phyloP scores from a whole-genome alignment of 371 early-diverging fungal genomes.

The Mucor irregularis region DNA sequence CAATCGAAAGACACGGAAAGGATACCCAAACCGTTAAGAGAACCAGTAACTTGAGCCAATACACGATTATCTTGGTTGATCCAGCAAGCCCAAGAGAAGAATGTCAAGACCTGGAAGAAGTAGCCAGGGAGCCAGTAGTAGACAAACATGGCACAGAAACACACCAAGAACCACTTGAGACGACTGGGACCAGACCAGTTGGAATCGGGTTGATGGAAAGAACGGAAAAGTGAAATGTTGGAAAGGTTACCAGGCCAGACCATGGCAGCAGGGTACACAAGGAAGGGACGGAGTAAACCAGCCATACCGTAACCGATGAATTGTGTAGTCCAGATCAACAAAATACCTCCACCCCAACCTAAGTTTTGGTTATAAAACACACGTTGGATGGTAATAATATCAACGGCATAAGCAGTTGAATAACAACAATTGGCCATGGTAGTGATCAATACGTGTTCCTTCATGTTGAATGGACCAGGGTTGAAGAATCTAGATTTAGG shows the following conservation, averaged over 20 bases:
- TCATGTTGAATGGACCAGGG: conserved; percentile 85
- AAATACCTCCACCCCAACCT: conserved; percentile 59
- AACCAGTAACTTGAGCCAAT: conserved; percentile 63
- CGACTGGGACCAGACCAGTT: conserved; percentile 54
- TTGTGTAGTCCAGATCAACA: conserved; percentile 72
- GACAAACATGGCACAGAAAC: conserved; percentile 55
- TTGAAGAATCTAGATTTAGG: conserved; percentile 63
- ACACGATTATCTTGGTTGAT: conserved; percentile 59
- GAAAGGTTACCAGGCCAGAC: conserved; percentile 82
- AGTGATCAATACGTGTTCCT: conserved; percentile 83
- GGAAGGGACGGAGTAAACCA: conserved; percentile 71
- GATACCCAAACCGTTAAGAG: conserved; percentile 67
- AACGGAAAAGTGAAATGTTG: conserved; percentile 70
- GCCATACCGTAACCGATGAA: conserved; percentile 84
- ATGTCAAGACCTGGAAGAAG: conserved; percentile 68
- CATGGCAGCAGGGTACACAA: conserved; percentile 87
- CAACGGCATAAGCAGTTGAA: conserved; percentile 71
- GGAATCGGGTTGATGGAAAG: conserved; percentile 62
- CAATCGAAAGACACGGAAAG: conserved; percentile 75
- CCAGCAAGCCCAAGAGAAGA: conserved; percentile 77
- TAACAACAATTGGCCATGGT: conserved; percentile 60
- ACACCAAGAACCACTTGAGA: conserved; percentile 66
- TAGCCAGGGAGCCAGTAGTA: conserved; percentile 83
- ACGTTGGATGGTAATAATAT: conserved; percentile 71
- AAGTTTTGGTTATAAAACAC: conserved; percentile 62